Evolutionary conservation across 345 rosid genomes (phyloP).

Genomic region (Populus deltoides): DNA sequence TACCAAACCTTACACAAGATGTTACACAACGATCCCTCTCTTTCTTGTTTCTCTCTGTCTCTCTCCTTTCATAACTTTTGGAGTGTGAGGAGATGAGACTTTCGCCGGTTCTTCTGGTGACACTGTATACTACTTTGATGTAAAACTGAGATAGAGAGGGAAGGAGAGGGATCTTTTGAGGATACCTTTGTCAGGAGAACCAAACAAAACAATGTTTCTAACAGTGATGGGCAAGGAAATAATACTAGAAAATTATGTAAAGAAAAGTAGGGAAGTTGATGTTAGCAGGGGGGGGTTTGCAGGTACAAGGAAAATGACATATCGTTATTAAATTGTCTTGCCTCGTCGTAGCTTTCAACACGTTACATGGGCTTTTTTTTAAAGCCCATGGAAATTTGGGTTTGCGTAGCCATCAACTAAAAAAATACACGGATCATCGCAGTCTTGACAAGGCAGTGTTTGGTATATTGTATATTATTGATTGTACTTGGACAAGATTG

Average conservation of each 20-base stretch:
- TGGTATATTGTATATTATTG: too few relatives aligned
- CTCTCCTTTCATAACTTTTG: not conserved
- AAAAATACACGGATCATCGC: too few relatives aligned
- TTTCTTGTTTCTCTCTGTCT: not conserved
- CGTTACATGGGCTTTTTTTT: not conserved
- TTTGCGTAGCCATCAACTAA: not conserved
- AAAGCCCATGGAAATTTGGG: not conserved
- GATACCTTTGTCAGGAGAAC: not conserved
- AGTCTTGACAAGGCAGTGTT: too few relatives aligned
- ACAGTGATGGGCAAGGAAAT: not conserved
- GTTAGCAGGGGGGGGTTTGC: not conserved
- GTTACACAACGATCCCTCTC: not conserved
- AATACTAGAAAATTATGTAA: too few relatives aligned
- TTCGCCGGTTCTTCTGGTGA: conserved; percentile 8
- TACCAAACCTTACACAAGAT: conserved; percentile 9
- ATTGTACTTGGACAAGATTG: too few relatives aligned
- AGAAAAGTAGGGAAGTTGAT: not conserved
- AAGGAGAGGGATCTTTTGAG: not conserved
- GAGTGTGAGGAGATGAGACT: not conserved
- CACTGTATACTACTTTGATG: not conserved
- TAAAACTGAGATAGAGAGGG: not conserved
- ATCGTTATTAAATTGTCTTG: not conserved
- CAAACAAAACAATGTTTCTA: conserved; percentile 8
- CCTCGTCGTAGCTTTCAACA: not conserved
- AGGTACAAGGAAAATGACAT: not conserved